Base-by-base conservation (phyloP, 257 asterid species). In the Nicotiana knightiana region DNA sequence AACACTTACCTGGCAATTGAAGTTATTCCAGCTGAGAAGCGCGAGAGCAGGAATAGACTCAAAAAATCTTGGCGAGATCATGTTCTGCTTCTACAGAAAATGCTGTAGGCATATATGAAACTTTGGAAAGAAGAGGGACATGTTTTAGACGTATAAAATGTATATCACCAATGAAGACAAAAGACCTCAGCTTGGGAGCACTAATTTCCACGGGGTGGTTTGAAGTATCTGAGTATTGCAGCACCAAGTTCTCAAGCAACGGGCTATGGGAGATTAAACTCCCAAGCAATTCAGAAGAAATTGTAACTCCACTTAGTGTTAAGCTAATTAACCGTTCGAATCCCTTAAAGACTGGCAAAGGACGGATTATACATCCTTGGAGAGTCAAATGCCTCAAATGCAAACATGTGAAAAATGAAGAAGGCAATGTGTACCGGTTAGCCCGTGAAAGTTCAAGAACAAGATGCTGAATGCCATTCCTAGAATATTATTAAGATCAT, bases 371-470 rank as follows among this genome's bases (percentile, higher is more conserved):
- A 62, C 67, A 62, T 1, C 2, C 10, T 10, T 24, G 0, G 67
- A 62, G 67, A 26, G 7, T 3, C 35, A 62, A 26, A 62, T 62
- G 67, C 18, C 67, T 62, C 67, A 62, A 1, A 0, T 12, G 8
- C 18, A 0, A 26, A 62, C 67, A 9, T 26, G 67, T 4, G 32
- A 62, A 26, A 62, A 62, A 24, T 26, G 67, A 62, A 26, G 67
- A 26, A 12, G 18, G 67, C 16, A 63, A 11, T 21, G 4, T 26
- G 18, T 63, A 26, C 11, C 0, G 35, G 3, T 26, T 3, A 63
- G 2, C 9, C 0, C 1, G 0, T 0, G 7, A 37, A 63, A 1
- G 8, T 4, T 11, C 2, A 63, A 63, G 37, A 11, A 63, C 18
- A 63, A 63, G 18, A 63, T 63, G 67, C 2, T 63, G 67, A 63